phyloP scores from a whole-genome alignment of 257 asterid genomes.

The Paraleonurus japonicus region DNA sequence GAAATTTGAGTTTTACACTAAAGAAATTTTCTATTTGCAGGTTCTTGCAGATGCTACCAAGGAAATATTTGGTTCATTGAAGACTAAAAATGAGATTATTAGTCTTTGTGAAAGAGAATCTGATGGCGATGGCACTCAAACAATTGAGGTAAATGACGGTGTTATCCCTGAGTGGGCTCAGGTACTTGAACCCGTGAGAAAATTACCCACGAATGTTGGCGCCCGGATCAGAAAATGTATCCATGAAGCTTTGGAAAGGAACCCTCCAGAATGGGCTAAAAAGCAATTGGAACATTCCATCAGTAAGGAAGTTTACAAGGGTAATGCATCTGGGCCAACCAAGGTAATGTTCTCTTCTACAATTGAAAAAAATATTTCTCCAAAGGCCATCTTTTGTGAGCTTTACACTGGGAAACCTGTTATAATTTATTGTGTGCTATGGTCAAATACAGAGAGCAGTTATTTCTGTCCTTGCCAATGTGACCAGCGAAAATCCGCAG shows the following conservation, averaged over 20 bases:
- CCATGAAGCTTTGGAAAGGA: constrained; percentile 68
- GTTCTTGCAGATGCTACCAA: constrained; percentile 83
- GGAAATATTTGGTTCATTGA: constrained; percentile 68
- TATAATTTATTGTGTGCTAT: constrained; percentile 22
- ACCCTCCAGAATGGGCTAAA: constrained; percentile 94
- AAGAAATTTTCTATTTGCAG: constrained; percentile 49
- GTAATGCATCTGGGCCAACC: constrained; percentile 99
- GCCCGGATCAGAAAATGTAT: constrained; percentile 83
- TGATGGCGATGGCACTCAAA: constrained; percentile 47
- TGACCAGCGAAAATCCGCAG: constrained; percentile 51
- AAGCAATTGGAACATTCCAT: constrained; percentile 74
- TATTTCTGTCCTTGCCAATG: constrained; percentile 60
- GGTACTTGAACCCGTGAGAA: constrained; percentile 90
- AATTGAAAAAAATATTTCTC: constrained; percentile 5
- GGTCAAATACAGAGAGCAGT: constrained; percentile 79
- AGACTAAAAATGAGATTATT: constrained; percentile 48
- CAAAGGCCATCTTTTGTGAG: background rate
- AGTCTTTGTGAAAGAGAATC: constrained; percentile 45
- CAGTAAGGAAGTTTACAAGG: constrained; percentile 94
- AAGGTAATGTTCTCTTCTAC: constrained; percentile 56
- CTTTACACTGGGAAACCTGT: background rate
- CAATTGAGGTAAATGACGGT: constrained; percentile 43
- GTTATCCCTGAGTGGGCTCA: constrained; percentile 87
- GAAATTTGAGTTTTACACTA: background rate
- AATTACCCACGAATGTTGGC: constrained; percentile 97